A percentile compares a stretch with the other conserved stretches of the same genome.
These are phyloP conservation scores for Triticum aestivum DNA, from an alignment of 176 grass and related monocot genomes.

Conservation along the genomic window IWGSC_CS_RefSeq_v2.1 NC_057808.1:315460037-315460536, in stretches of 20 bases:
- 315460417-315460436: neutral
- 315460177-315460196: constrained; percentile 29
- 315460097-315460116: constrained; percentile 45
- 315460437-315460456: neutral
- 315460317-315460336: constrained; percentile 43
- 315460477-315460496: neutral
- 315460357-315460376: constrained; percentile 39
- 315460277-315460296: constrained; percentile 39
- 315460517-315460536: constrained; percentile 75
- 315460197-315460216: constrained; percentile 40
- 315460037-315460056: constrained; percentile 34
- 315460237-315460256: constrained; percentile 30
- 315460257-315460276: constrained; percentile 76
- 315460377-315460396: constrained; percentile 69
- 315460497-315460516: neutral
- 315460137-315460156: constrained; percentile 59
- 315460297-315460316: constrained; percentile 35
- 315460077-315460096: constrained; percentile 54
- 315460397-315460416: constrained; percentile 79
- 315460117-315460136: constrained; percentile 46
- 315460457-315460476: neutral
- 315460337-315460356: constrained; percentile 23
- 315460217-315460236: constrained; percentile 26
- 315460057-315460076: constrained; percentile 48
- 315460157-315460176: constrained; percentile 49